A percentile compares a stretch with the other conserved stretches of the same genome.
Conservation (phyloP, 2,329 filamentous ascomycete genomes). For the Diaporthe citriasiana region DNA sequence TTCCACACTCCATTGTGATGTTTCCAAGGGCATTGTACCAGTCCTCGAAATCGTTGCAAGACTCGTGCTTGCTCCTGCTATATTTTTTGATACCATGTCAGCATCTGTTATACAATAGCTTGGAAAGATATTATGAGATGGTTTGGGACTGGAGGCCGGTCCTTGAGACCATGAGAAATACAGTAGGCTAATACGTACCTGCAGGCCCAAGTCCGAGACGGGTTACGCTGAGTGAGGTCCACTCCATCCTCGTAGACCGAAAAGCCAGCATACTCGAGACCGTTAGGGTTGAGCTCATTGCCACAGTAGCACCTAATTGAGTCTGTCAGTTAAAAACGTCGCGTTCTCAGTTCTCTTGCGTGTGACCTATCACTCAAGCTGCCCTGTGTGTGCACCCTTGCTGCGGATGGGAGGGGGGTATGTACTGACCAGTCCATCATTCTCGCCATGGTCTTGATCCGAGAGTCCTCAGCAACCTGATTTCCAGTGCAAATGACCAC, state of each 20-base stretch:
- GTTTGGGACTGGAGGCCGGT: not conserved
- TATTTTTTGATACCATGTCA: not conserved
- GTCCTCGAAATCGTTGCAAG: not conserved
- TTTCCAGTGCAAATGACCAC: not conserved
- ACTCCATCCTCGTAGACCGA: slow-evolving; percentile 2
- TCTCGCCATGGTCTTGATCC: slow-evolving; percentile 5
- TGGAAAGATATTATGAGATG: not conserved
- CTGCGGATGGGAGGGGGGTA: not conserved
- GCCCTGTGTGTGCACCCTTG: too few relatives aligned
- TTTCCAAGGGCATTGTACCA: slow-evolving; percentile 31
- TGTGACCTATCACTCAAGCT: too few relatives aligned
- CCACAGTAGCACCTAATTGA: slow-evolving; percentile 8
- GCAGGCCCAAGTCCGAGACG: slow-evolving; percentile 16
- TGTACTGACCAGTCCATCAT: slow-evolving; percentile 24
- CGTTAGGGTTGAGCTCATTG: slow-evolving; percentile 1
- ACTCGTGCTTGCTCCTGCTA: not conserved
- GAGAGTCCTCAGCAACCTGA: not conserved
- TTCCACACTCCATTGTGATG: not conserved
- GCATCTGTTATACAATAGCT: not conserved
- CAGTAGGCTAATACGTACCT: not conserved
- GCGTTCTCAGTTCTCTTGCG: not conserved
- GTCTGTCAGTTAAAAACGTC: not conserved
- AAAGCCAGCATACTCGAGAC: slow-evolving; percentile 6
- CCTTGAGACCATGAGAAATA: not conserved
- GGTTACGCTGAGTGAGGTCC: not conserved